Evolutionary conservation across 257 asterid genomes (phyloP), one percentile per base, ranked within the genome.

Genomic region (Nicotiana tomentosiformis): DNA sequence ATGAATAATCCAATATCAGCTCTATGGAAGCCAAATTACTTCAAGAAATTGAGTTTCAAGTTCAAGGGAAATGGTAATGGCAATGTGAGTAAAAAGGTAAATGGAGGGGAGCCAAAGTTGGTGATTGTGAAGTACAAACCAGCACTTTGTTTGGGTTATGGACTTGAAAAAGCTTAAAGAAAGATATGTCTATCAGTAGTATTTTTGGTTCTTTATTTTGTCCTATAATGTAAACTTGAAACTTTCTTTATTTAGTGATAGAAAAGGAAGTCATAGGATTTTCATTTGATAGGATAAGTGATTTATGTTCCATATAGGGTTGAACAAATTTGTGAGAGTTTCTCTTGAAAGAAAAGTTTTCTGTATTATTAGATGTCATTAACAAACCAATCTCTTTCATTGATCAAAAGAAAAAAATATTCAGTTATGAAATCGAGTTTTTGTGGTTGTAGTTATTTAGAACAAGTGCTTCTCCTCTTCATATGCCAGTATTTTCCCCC

Each of bases 101-200:
- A 79, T 46, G 86, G 77, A 51, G 86, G 85, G 51, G 66, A 68
- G 35, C 58, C 85, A 65, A 88, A 84, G 67, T 86, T 84, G 86
- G 88, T 82, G 15, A 77, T 89, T 1, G 88, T 90, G 5, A 84
- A 83, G 83, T 89, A 87, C 83, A 89, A 88, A 81, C 91, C 92
- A 82, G 83, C 92, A 9, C 77, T 81, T 76, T 91, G 97, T 82
- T 85, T 89, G 56, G 92, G 91, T 29, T 85, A 91, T 84, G 93
- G 91, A 77, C 83, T 83, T 65, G 87, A 84, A 62, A 87, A 49
- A 23, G 20, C 61, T 72, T 23, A 46, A 23, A 72, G 14, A 23
- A 72, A 20, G 20, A 68, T 15, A 72, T 6, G 23, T 46, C 58
- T 20, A 43, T 46, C 37, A 72, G 46, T 20, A 72, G 61, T 23